These are phyloP conservation scores for Magnaporthiopsis rhizophila DNA, from an alignment of 2,329 filamentous ascomycete species.

Conservation along the genomic window DNA sequence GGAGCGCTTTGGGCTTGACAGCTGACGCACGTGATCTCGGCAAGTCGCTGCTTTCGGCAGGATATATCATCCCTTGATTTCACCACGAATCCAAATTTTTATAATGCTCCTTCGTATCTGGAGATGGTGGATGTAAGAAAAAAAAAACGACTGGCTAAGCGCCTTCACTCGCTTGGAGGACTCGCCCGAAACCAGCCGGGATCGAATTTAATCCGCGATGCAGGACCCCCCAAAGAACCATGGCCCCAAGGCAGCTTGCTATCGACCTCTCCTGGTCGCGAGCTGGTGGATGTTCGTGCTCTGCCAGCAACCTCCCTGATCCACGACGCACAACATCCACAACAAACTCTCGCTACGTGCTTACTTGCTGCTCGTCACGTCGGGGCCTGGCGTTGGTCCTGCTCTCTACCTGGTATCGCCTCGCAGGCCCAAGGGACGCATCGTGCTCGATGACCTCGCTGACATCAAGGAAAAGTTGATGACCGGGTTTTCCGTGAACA, in stretches of 20 bases:
- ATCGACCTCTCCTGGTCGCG: not conserved
- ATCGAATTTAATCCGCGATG: not conserved
- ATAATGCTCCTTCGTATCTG: not conserved
- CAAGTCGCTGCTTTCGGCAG: not conserved
- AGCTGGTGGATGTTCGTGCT: not conserved
- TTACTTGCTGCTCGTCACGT: not conserved
- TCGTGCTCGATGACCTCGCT: constrained; percentile 1
- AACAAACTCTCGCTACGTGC: not conserved
- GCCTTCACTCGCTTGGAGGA: not conserved
- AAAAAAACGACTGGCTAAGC: not conserved
- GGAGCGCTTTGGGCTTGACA: no score
- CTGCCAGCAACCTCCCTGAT: constrained; percentile 1
- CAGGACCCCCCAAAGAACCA: not conserved
- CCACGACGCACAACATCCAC: not conserved
- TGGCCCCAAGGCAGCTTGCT: not conserved
- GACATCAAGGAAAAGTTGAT: not conserved
- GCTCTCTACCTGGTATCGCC: not conserved
- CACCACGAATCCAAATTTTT: not conserved
- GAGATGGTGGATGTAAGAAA: not conserved
- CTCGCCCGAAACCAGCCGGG: no score
- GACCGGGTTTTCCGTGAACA: no score
- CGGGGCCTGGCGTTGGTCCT: not conserved
- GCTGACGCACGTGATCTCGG: not conserved
- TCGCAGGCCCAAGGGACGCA: constrained; percentile 2
- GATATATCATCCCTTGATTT: not conserved